These are phyloP conservation scores for Krasilnikovozyma curviuscula DNA, from an alignment of 768 basidiomycete species.

Conservation along the genomic window DNA sequence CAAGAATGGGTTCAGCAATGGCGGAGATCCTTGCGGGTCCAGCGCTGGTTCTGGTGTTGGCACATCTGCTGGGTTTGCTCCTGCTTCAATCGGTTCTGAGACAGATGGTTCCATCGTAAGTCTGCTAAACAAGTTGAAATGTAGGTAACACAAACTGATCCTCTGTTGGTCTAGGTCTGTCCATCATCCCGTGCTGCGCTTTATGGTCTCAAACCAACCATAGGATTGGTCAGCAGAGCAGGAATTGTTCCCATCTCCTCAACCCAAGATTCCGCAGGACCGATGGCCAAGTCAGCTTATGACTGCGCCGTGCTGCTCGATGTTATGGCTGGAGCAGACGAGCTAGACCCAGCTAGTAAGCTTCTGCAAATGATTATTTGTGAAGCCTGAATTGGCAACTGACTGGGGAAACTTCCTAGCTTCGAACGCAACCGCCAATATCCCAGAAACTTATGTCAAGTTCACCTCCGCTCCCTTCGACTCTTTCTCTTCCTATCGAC, in stretches of 20 bases:
- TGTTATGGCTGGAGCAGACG: slow-evolving; percentile 14
- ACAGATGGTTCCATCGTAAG: slow-evolving; percentile 16
- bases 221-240: slow-evolving; percentile 12
- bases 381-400: too few relatives aligned
- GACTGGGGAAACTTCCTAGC: too few relatives aligned
- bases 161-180: background rate
- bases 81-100: slow-evolving; percentile 17
- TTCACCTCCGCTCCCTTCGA: slow-evolving; percentile 10
- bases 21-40: slow-evolving; percentile 18
- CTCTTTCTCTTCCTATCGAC: slow-evolving; percentile 11
- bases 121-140: background rate
- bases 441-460: slow-evolving; percentile 11
- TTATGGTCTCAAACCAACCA: slow-evolving; percentile 16
- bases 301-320: slow-evolving; percentile 13
- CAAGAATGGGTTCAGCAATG: slow-evolving; percentile 15
- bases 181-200: slow-evolving; percentile 18
- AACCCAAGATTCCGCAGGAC: slow-evolving; percentile 6
- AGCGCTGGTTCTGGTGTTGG: slow-evolving; percentile 19
- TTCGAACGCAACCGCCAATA: slow-evolving; percentile 1
- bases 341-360: slow-evolving; percentile 6
- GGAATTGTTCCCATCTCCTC: slow-evolving; percentile 17
- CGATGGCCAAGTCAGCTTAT: slow-evolving; percentile 3
- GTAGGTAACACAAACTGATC: background rate
- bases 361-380: too few relatives aligned
- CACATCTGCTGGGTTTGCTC: slow-evolving; percentile 16